phyloP scores from a whole-genome alignment of 306 rosid species.

The Senna siamea region DNA sequence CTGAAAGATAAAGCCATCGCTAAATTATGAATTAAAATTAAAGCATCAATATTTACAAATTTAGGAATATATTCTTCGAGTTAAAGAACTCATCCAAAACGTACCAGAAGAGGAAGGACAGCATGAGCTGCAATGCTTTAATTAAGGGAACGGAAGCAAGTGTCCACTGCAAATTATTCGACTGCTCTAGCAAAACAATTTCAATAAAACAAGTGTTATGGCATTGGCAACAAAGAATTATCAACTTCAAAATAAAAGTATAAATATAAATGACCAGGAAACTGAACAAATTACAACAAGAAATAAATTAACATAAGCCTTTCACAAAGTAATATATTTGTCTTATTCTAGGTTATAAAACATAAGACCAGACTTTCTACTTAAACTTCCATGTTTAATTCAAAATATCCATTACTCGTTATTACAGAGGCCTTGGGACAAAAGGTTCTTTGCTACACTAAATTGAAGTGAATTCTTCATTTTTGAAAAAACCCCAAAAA shows the following conservation, averaged over 20 bases:
- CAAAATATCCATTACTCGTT: constrained; percentile 2
- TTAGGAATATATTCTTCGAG: not conserved
- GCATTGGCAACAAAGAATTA: constrained; percentile 11
- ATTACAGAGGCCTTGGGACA: constrained; percentile 1
- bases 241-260: constrained; percentile 30
- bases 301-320: not conserved
- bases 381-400: not conserved
- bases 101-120: constrained; percentile 92
- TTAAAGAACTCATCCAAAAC: constrained; percentile 18
- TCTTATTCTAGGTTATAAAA: not conserved
- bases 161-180: constrained; percentile 90
- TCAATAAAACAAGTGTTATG: constrained; percentile 29
- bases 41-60: not conserved
- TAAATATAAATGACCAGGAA: not conserved
- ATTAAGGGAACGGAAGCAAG: constrained; percentile 83
- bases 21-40: not conserved
- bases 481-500: not conserved
- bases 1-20: not conserved
- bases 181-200: constrained; percentile 67
- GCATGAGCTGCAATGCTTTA: constrained; percentile 85
- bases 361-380: constrained; percentile 1
- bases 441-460: not conserved
- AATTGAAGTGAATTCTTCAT: not conserved
- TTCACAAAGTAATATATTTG: not conserved
- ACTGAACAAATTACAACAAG: not conserved